Evolutionary conservation across 2,329 filamentous ascomycete genomes (phyloP), one percentile per base, ranked within the genome.

Genomic region (Aspergillus hiratsukae): DNA sequence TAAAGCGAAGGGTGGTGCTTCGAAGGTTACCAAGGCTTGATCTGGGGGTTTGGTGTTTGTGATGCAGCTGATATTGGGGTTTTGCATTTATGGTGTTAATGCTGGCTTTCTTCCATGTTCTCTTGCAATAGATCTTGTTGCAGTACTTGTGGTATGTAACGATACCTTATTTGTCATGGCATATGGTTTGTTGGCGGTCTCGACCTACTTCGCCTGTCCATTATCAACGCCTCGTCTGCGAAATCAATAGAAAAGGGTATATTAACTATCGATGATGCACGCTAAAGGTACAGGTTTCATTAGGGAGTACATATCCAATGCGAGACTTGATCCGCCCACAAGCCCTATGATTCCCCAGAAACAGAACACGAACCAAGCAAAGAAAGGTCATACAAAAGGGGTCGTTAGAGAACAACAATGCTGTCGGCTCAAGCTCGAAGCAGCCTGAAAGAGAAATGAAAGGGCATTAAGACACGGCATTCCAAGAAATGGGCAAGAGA

Each of bases 1-100:
- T 72, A 90, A 88, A 61, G 90, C 63, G 35, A 70, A 72, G 62
- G 66, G 66, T 10, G 64, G 61, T 56, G 69, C 66, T 52, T 57
- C 64, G 29, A 74, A 70, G 63, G 64, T 64, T 54, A 45, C 61
- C 4, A 74, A 74, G 61, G 64, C 65, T 59, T 74, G 57, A 66
- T 49, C 59, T 10, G 4, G 21, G 35, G 41, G 14, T 49, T 48
- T 48, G 37, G 35, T 52, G 28, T 55, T 3, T 23, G 43, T 25
- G 35, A 37, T 14, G 27, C 41, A 37, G 17, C 19, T 28, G 35
- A 37, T 48, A 23, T 37, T 35, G 23, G 9, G 10, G 49, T 23
- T 51, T 35, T 66, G 64, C 66, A 66, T 67, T 63, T 59, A 48
- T 55, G 64, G 66, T 64, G 67, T 69, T 68, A 40, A 49, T 57